Evolutionary conservation across 176 grass and related monocot species (phyloP).

Genomic region (Triticum dicoccoides): DNA sequence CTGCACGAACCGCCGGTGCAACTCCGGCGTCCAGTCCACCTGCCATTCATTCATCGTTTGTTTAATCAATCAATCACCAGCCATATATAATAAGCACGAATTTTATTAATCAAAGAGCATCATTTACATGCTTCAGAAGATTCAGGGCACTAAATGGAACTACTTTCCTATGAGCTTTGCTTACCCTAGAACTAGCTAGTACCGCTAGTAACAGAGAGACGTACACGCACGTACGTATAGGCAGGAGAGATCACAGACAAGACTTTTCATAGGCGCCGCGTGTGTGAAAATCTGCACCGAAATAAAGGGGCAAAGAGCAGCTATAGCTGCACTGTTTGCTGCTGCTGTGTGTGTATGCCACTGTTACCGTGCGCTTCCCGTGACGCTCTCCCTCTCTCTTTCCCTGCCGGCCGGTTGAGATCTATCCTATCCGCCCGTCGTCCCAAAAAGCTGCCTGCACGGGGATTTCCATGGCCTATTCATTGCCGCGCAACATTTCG

Average conservation of each 20-base stretch:
- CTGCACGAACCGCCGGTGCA: conserved; percentile 94
- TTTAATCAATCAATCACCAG: background rate
- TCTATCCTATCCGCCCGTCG: background rate
- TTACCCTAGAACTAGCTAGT: background rate
- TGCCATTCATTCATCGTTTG: background rate
- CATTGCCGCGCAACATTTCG: conserved; percentile 24
- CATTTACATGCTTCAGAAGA: background rate
- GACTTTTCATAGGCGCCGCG: background rate
- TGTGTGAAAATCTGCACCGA: background rate
- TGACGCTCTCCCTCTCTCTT: conserved; percentile 22
- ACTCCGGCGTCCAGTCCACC: conserved; percentile 99
- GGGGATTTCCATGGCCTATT: conserved; percentile 36
- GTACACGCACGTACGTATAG: background rate
- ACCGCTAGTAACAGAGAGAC: background rate
- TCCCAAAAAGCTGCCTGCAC: conserved; percentile 27
- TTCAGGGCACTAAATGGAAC: too few relatives aligned
- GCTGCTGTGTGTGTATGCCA: background rate
- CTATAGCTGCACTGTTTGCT: background rate
- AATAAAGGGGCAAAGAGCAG: conserved; percentile 8
- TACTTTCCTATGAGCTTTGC: too few relatives aligned
- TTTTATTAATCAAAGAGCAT: background rate
- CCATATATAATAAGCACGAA: background rate
- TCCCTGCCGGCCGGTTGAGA: background rate
- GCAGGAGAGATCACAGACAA: background rate
- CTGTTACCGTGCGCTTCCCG: conserved; percentile 29